A percentile compares a stretch with the other conserved stretches of the same genome.
phyloP scores from a whole-genome alignment of 371 early-diverging fungal genomes.

The Actinomortierella ambigua region DNA sequence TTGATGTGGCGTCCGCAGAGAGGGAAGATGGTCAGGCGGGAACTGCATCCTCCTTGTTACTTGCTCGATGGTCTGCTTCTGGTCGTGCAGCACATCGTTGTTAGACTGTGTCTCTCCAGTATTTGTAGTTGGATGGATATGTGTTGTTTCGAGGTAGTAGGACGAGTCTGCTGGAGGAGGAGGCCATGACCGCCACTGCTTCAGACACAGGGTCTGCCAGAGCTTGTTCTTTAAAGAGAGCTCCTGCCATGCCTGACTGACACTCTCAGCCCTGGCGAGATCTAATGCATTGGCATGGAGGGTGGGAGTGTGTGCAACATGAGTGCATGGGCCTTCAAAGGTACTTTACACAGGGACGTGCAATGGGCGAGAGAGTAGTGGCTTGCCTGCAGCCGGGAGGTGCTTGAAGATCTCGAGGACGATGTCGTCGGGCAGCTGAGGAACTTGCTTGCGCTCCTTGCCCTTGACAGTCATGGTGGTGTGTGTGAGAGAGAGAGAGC shows the following conservation, averaged over 20 bases:
- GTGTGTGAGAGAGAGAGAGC: too few relatives aligned
- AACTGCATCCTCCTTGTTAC: neutral
- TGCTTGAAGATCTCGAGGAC: conserved; percentile 30
- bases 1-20: conserved; percentile 13
- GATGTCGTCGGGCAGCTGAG: conserved; percentile 31
- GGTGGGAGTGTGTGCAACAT: neutral
- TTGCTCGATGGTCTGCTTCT: neutral
- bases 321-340: neutral
- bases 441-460: too few relatives aligned
- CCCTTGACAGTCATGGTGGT: too few relatives aligned
- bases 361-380: neutral
- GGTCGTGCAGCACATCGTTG: neutral
- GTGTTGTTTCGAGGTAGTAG: conserved; percentile 5
- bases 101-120: neutral
- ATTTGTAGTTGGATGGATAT: neutral
- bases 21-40: conserved; percentile 13
- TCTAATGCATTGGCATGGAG: conserved; percentile 7
- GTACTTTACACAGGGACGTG: neutral
- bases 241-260: conserved; percentile 23
- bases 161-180: conserved; percentile 16
- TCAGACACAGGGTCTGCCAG: conserved; percentile 36
- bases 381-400: conserved; percentile 35
- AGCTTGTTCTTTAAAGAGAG: conserved; percentile 29
- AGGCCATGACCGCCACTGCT: conserved; percentile 40
- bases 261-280: conserved; percentile 19